A percentile compares a stretch with the other conserved stretches of the same genome.
phyloP scores from a whole-genome alignment of 371 early-diverging fungal species.

The Chytridium lagenaria region DNA sequence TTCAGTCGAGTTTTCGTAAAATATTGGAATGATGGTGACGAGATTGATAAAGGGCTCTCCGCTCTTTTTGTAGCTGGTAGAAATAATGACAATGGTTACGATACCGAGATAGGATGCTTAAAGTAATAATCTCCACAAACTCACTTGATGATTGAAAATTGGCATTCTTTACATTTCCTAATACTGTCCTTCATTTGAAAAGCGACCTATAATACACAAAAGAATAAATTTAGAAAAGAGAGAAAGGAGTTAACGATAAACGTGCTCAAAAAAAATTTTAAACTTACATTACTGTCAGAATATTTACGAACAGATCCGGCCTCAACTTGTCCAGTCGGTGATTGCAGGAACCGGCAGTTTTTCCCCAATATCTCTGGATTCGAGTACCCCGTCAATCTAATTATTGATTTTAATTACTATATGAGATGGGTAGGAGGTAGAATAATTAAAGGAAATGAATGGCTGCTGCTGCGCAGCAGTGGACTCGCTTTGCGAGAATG shows the following conservation, averaged over 20 bases:
- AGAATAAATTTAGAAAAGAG: no score
- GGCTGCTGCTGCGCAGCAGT: no score
- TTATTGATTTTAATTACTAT: no score
- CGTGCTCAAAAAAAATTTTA: no score
- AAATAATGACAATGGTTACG: no score
- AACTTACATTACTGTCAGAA: conserved; percentile 33
- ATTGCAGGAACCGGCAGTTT: conserved; percentile 72
- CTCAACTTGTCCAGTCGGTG: conserved; percentile 28
- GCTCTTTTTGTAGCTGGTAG: conserved; percentile 62
- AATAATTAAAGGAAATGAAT: no score
- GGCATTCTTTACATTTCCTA: conserved; percentile 61
- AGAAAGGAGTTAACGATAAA: no score
- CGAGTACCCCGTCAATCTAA: conserved; percentile 69
- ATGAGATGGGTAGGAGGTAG: no score
- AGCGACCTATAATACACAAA: conserved; percentile 55
- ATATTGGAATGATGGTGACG: conserved; percentile 68
- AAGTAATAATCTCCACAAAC: no score
- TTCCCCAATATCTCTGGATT: conserved; percentile 61
- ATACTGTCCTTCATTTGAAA: conserved; percentile 59
- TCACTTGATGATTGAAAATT: conserved; percentile 64
- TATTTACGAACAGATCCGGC: conserved; percentile 26
- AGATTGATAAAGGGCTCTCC: conserved; percentile 76
- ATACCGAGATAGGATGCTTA: no score
- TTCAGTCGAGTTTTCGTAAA: conserved; percentile 50
- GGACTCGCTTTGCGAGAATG: no score